Conservation (phyloP, 345 rosid species). For the Noccaea bulbosa region DNA sequence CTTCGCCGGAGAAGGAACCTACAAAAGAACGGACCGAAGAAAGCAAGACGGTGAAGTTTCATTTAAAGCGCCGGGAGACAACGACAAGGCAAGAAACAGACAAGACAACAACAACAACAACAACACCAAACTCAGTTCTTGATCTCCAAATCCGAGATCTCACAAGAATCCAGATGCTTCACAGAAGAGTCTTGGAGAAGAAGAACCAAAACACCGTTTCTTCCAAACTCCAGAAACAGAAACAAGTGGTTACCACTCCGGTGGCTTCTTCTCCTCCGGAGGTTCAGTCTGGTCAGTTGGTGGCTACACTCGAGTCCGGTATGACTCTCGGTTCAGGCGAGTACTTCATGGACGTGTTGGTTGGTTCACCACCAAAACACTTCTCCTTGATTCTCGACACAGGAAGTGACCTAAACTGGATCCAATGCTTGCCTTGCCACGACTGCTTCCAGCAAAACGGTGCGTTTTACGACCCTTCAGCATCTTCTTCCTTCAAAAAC, state of each 20-base stretch:
- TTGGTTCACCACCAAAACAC: constrained; percentile 91
- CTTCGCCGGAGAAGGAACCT: constrained; percentile 45
- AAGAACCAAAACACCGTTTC: constrained; percentile 72
- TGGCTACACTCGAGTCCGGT: constrained; percentile 87
- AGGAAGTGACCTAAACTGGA: constrained; percentile 95
- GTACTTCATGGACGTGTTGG: constrained; percentile 90
- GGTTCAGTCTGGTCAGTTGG: constrained; percentile 57
- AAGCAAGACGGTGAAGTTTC: constrained; percentile 60
- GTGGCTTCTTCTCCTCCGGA: constrained; percentile 40
- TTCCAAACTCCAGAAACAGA: constrained; percentile 50
- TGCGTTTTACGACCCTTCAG: constrained; percentile 67
- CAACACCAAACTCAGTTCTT: constrained; percentile 44
- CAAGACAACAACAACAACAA: constrained; percentile 40
- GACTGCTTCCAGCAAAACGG: constrained; percentile 91
- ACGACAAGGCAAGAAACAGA: constrained; percentile 28
- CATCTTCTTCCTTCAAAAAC: constrained; percentile 65
- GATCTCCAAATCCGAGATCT: constrained; percentile 63
- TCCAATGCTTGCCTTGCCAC: constrained; percentile 84
- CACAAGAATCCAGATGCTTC: constrained; percentile 72
- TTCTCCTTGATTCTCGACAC: constrained; percentile 94
- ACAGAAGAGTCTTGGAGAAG: constrained; percentile 65
- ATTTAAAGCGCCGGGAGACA: constrained; percentile 59
- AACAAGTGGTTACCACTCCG: constrained; percentile 34
- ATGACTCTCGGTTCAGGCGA: constrained; percentile 87
- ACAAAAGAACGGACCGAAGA: constrained; percentile 20